Percentiles rank a stretch among this genome's conserved stretches.
phyloP scores from a whole-genome alignment of 2,329 filamentous ascomycete species.

The Akanthomyces uredinophilus region DNA sequence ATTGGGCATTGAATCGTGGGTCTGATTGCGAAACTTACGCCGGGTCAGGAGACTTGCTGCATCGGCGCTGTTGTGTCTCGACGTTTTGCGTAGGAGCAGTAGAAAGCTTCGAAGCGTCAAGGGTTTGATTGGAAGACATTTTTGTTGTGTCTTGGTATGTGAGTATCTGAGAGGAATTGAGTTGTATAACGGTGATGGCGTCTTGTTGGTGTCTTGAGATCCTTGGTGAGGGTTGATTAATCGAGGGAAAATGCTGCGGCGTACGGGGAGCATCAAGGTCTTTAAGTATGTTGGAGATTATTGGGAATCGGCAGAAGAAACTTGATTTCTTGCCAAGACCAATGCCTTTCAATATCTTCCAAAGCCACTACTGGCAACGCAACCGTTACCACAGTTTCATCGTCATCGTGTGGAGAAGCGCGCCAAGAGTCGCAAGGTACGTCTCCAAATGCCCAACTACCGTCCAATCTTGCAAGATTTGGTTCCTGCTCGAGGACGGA shows the following conservation, averaged over 20 bases:
- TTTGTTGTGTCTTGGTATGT: not conserved
- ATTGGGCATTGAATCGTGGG: not conserved
- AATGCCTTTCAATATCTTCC: not conserved
- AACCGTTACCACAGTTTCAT: not conserved
- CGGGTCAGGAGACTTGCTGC: not conserved
- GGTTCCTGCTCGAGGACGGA: not conserved
- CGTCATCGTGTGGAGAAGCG: conserved; percentile 8
- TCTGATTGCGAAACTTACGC: not conserved
- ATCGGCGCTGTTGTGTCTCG: not conserved
- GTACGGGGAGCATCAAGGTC: not conserved
- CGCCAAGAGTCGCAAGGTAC: not conserved
- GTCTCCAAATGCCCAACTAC: not conserved
- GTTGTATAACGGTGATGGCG: not conserved
- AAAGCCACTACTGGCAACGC: not conserved
- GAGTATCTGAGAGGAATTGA: not conserved
- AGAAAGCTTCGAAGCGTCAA: not conserved
- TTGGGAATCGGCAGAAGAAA: not conserved
- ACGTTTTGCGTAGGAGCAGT: not conserved
- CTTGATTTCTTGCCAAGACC: not conserved
- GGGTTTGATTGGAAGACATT: not conserved
- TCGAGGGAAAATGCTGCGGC: not conserved
- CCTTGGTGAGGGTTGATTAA: not conserved
- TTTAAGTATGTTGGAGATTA: not conserved
- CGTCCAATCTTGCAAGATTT: conserved; percentile 2
- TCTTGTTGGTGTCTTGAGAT: not conserved